Conservation (phyloP, 345 rosid species). For the Aurinia saxatilis region DNA sequence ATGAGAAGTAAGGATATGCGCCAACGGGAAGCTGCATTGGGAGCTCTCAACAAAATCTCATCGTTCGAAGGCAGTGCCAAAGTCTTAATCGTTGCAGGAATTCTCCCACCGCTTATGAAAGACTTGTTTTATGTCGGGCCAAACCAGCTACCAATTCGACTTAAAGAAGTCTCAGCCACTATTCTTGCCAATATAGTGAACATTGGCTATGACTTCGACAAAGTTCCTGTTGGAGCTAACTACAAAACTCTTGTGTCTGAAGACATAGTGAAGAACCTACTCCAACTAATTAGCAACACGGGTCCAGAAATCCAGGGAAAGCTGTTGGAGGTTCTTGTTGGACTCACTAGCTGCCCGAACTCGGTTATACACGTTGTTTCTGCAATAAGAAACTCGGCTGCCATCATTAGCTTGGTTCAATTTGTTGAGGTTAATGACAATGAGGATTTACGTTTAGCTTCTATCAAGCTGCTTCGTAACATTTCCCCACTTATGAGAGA, state of each 20-base stretch:
- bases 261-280: slow-evolving; percentile 65
- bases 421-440: slow-evolving; percentile 64
- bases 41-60: slow-evolving; percentile 83
- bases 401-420: slow-evolving; percentile 89
- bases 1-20: slow-evolving; percentile 64
- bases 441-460: slow-evolving; percentile 57
- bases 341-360: slow-evolving; percentile 63
- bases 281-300: slow-evolving; percentile 85
- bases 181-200: slow-evolving; percentile 84
- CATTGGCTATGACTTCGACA: slow-evolving; percentile 67
- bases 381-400: slow-evolving; percentile 89
- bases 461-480: slow-evolving; percentile 76
- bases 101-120: slow-evolving; percentile 83
- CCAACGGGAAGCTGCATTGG: slow-evolving; percentile 74
- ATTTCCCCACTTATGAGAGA: slow-evolving; percentile 81
- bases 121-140: slow-evolving; percentile 75
- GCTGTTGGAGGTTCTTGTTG: slow-evolving; percentile 91
- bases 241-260: slow-evolving; percentile 84
- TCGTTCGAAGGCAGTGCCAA: slow-evolving; percentile 69
- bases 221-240: slow-evolving; percentile 56
- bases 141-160: slow-evolving; percentile 74
- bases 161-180: slow-evolving; percentile 89
- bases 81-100: slow-evolving; percentile 71
- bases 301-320: slow-evolving; percentile 95
- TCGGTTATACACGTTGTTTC: slow-evolving; percentile 68